phyloP scores from a whole-genome alignment of 805 yeast genomes.

The Wickerhamiella vanderwaltii region DNA sequence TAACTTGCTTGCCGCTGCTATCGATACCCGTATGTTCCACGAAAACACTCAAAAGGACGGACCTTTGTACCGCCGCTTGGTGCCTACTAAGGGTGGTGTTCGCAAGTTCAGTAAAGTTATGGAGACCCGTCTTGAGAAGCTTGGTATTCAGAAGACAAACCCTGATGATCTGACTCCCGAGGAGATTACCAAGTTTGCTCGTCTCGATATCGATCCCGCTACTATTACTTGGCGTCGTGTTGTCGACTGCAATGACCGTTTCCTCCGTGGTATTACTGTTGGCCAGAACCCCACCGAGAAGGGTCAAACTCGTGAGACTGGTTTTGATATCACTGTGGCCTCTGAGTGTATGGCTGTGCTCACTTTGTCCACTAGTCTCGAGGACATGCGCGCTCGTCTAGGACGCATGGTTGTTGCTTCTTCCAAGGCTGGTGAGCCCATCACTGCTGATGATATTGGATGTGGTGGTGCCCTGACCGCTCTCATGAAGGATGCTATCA shows the following conservation, averaged over 20 bases:
- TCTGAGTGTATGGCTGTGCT: conserved; percentile 93
- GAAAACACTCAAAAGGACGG: conserved; percentile 75
- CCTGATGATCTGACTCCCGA: conserved; percentile 71
- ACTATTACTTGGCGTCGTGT: conserved; percentile 88
- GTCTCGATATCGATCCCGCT: conserved; percentile 79
- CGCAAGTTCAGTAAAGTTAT: conserved; percentile 71
- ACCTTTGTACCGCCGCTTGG: conserved; percentile 72
- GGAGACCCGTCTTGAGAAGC: conserved; percentile 58
- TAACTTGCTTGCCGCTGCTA: conserved; percentile 88
- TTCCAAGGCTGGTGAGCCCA: conserved; percentile 58
- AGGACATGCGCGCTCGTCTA: conserved; percentile 76
- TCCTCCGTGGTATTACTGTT: conserved; percentile 74
- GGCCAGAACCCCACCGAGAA: conserved; percentile 92
- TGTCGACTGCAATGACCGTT: conserved; percentile 87
- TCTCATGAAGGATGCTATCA: conserved; percentile 85
- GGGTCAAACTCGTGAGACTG: conserved; percentile 73
- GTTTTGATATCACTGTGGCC: conserved; percentile 94
- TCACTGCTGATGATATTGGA: conserved; percentile 90
- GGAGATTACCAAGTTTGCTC: conserved; percentile 62
- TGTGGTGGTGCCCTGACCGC: conserved; percentile 95
- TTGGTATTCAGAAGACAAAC: conserved; percentile 71
- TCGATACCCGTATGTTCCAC: conserved; percentile 94
- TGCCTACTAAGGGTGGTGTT: conserved; percentile 71
- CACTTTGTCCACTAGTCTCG: conserved; percentile 65
- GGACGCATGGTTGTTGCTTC: conserved; percentile 87